A percentile compares a stretch with the other conserved stretches of the same genome.
These are phyloP conservation scores for Penicillium flavigenum DNA, from an alignment of 495 filamentous ascomycete species.

Conservation along the genomic window DNA sequence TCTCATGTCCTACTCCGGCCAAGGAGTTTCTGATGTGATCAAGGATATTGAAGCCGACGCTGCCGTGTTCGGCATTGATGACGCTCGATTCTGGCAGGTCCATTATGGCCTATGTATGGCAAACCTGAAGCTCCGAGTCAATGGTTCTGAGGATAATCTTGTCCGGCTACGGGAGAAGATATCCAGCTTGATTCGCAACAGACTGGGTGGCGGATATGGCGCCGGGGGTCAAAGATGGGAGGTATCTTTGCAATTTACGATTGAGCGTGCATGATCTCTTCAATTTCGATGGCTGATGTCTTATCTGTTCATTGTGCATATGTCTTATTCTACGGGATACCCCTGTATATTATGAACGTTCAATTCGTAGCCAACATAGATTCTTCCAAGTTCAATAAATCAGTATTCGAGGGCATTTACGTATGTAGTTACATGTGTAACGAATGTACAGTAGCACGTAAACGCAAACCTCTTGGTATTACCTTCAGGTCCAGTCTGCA, in stretches of 20 bases:
- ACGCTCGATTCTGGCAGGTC: constrained; percentile 96
- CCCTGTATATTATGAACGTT: constrained; percentile 6
- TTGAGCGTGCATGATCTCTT: constrained; percentile 34
- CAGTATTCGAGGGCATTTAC: background rate
- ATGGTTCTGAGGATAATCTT: constrained; percentile 64
- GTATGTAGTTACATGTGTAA: no score
- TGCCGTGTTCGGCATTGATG: constrained; percentile 71
- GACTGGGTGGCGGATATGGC: constrained; percentile 85
- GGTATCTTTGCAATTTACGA: constrained; percentile 57
- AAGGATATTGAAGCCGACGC: constrained; percentile 80
- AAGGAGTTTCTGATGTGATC: constrained; percentile 71
- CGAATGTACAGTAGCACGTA: background rate
- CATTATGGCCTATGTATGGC: constrained; percentile 97
- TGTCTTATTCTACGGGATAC: constrained; percentile 1
- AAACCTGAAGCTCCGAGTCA: constrained; percentile 76
- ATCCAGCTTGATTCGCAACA: constrained; percentile 74
- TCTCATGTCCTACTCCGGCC: constrained; percentile 79
- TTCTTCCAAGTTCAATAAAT: background rate
- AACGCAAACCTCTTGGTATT: background rate
- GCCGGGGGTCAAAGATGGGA: constrained; percentile 85
- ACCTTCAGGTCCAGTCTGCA: background rate
- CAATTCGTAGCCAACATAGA: background rate
- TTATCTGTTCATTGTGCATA: background rate
- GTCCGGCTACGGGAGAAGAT: constrained; percentile 70
- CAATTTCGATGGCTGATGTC: background rate